Evolutionary conservation across 768 basidiomycete species (phyloP), one percentile per base, ranked within the genome.

Genomic region (Trametes maxima): DNA sequence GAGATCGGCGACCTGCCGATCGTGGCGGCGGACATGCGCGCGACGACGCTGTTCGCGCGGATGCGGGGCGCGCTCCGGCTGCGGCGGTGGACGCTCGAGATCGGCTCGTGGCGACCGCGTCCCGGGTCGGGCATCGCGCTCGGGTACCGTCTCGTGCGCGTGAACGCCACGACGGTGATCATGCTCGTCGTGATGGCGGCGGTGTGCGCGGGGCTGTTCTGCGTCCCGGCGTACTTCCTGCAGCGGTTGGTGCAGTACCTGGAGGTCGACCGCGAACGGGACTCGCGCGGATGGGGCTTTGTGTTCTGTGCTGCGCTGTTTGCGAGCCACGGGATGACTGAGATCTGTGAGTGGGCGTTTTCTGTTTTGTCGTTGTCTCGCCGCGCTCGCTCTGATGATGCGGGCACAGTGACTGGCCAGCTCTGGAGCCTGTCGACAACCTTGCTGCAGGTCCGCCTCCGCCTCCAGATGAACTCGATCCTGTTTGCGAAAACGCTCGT

Each of bases 1-100:
- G 91, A 96, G 65, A 92, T 94, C 21, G 92, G 87, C 61, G 94
- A 97, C 70, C 77, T 97, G 33, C 95, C 94, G 5, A 86, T 95
- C 57, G 82, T 95, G 10, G 84, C 90, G 0, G 84, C 80, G 0
- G 72, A 82, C 66, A 87, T 94, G 85, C 90, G 94, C 33, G 78
- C 78, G 6, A 79, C 85, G 5, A 72, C 73, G 67, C 82, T 90
- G 57, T 93, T 86, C 65, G 65, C 82, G n/a, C 68, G 67, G 22
- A 92, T 94, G 89, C 85, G 82, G 59, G 73, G 69, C 5, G 81
- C 82, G 1, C 77, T n/a, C n/a, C n/a, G n/a, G n/a, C n/a, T 87
- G 71, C 81, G 78, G 21, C 75, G 75, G 3, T 72, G 85, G 60
- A 79, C 77, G 52, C 77, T 88, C 36, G 75, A 75, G 22, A 73